Evolutionary conservation across 805 yeast genomes (phyloP), one percentile per base, ranked within the genome.

Genomic region (Ogataea trehalophila): DNA sequence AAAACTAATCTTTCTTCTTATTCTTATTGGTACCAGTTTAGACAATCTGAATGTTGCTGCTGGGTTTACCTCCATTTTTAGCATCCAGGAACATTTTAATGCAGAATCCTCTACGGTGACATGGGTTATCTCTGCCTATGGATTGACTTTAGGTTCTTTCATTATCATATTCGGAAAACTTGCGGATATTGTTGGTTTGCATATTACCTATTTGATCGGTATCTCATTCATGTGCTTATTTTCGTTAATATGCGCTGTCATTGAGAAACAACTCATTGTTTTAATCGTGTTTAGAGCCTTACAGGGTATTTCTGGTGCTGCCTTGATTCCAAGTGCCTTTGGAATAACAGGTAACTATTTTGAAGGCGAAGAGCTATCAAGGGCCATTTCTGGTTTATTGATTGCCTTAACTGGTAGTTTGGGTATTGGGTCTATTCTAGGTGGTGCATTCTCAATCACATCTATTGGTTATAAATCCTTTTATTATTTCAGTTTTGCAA

Each of bases 81-180:
- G 59, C 33, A 46, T 65, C 22, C 75, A 43, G 72, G 70, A 58
- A 62, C 66, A 56, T 57, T 75, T 58, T 66, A 58, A 50, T 63
- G 68, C 55, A 59, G 60, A 33, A 57, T 71, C 42, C 59, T 49
- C 45, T 67, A 77, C 45, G 65, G 59, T 58, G 2, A 43, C 60
- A 3, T 75, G 79, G 79, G 68, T 68, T 0, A 47, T 74, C 5
- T 66, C 77, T 2, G 69, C 72, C 0, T 75, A 74, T 56, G 69
- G 76, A 1, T 53, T 75, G 15, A 72, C 78, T 0, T 54, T 74
- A 22, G 76, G 76, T 8, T 63, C 76, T 0, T 73, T 73, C 51
- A 74, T 74, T 35, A 64, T 74, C 34, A 40, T 72, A 2, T 60
- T 68, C 42, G 78, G 79, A 18, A 70, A 72, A 45, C 34, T 73